A percentile compares a stretch with the other conserved stretches of the same genome.
These are phyloP conservation scores for Talaromyces borbonicus DNA, from an alignment of 495 filamentous ascomycete genomes.

Conservation along the genomic window DNA sequence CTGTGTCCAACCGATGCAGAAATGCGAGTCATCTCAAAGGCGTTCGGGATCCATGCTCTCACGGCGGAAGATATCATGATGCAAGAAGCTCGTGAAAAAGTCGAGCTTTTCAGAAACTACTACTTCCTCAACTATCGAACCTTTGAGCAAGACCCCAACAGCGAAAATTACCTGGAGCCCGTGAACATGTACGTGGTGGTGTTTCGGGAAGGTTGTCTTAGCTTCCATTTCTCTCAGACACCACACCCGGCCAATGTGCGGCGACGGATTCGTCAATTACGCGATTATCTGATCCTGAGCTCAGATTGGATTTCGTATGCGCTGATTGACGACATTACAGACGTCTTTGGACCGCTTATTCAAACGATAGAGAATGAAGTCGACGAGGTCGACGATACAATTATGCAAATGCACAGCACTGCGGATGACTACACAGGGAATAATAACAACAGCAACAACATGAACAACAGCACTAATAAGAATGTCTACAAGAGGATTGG, in stretches of 20 bases:
- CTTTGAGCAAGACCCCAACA: constrained; percentile 87
- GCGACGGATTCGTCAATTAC: constrained; percentile 81
- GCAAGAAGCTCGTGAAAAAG: constrained; percentile 94
- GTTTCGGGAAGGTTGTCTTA: constrained; percentile 89
- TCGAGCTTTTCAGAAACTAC: constrained; percentile 92
- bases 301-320: constrained; percentile 98
- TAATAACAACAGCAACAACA: neutral
- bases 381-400: constrained; percentile 77
- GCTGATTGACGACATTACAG: constrained; percentile 95
- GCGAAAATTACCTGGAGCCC: constrained; percentile 81
- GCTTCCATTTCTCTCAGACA: constrained; percentile 88
- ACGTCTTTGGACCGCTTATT: constrained; percentile 86
- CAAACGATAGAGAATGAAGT: constrained; percentile 83
- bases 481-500: constrained; percentile 7
- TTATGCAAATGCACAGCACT: constrained; percentile 70
- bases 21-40: constrained; percentile 83
- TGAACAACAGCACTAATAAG: too few relatives aligned
- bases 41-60: constrained; percentile 89
- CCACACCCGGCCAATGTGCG: constrained; percentile 95
- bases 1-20: constrained; percentile 83
- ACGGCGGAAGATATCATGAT: constrained; percentile 96
- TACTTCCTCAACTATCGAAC: constrained; percentile 98
- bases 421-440: constrained; percentile 23
- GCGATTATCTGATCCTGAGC: constrained; percentile 85
- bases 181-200: constrained; percentile 98